phyloP scores from a whole-genome alignment of 2,329 filamentous ascomycete species.

The Aureobasidium sp. region DNA sequence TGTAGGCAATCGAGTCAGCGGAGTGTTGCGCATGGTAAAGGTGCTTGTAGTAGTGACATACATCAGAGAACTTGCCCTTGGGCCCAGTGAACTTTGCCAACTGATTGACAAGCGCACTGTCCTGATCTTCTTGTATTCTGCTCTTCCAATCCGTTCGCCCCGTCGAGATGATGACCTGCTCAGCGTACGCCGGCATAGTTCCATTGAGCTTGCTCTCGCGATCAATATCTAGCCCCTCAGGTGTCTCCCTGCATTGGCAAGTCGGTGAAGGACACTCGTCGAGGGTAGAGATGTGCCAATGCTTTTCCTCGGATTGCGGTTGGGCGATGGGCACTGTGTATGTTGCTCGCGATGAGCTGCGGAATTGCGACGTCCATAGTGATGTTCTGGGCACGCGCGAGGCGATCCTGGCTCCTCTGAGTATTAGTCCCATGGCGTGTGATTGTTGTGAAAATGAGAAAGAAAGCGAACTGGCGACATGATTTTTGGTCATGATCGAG shows the following conservation, averaged over 20 bases:
- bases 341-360: background rate
- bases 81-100: slow-evolving; percentile 49
- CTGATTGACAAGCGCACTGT: slow-evolving; percentile 53
- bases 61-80: slow-evolving; percentile 36
- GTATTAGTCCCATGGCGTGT: background rate
- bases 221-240: slow-evolving; percentile 65
- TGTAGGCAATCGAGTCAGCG: slow-evolving; percentile 31
- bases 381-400: background rate
- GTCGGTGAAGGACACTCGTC: slow-evolving; percentile 63
- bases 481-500: background rate
- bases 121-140: slow-evolving; percentile 72
- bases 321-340: slow-evolving; percentile 22
- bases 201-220: slow-evolving; percentile 60
- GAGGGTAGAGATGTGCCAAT: slow-evolving; percentile 35
- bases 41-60: slow-evolving; percentile 22
- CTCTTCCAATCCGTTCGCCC: slow-evolving; percentile 74
- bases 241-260: slow-evolving; percentile 62
- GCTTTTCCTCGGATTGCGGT: slow-evolving; percentile 12
- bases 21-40: background rate
- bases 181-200: slow-evolving; percentile 66
- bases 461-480: background rate
- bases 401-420: background rate
- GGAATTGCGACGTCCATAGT: background rate
- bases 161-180: slow-evolving; percentile 78
- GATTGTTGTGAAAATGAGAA: background rate